Evolutionary conservation across 768 basidiomycete species (phyloP).

Genomic region (Inosperma sp.): DNA sequence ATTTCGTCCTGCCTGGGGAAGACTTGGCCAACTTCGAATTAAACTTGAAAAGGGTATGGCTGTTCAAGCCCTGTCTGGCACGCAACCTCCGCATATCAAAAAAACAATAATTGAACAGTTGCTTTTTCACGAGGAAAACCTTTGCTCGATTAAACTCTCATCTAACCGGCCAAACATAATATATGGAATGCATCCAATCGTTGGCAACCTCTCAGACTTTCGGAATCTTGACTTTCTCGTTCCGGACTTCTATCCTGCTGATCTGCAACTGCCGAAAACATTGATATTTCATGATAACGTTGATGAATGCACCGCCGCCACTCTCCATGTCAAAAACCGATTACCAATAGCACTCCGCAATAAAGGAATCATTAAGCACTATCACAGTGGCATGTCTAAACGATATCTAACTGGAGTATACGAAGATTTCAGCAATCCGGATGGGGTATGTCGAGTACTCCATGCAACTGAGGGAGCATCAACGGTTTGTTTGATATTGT

Average conservation of each 20-base stretch:
- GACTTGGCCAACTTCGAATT: constrained; percentile 13
- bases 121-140: constrained; percentile 2
- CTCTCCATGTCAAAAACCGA: constrained; percentile 6
- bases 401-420: constrained; percentile 19
- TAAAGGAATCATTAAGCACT: constrained; percentile 21
- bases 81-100: constrained; percentile 23
- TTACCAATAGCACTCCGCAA: constrained; percentile 11
- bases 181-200: constrained; percentile 16
- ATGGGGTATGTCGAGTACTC: constrained; percentile 21
- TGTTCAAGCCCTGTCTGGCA: constrained; percentile 19
- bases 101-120: constrained; percentile 13
- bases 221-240: constrained; percentile 14
- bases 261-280: constrained; percentile 1
- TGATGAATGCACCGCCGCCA: not conserved
- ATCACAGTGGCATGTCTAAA: constrained; percentile 27
- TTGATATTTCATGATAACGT: constrained; percentile 15
- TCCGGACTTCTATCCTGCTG: not conserved
- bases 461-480: constrained; percentile 23
- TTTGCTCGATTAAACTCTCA: constrained; percentile 10
- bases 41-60: constrained; percentile 8
- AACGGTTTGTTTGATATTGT: constrained; percentile 13
- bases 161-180: constrained; percentile 13
- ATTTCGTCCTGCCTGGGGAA: constrained; percentile 24
- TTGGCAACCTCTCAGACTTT: constrained; percentile 11
- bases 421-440: constrained; percentile 14